Evolutionary conservation across 2,329 filamentous ascomycete genomes (phyloP).

Genomic region (Aspergillus hiratsukae): DNA sequence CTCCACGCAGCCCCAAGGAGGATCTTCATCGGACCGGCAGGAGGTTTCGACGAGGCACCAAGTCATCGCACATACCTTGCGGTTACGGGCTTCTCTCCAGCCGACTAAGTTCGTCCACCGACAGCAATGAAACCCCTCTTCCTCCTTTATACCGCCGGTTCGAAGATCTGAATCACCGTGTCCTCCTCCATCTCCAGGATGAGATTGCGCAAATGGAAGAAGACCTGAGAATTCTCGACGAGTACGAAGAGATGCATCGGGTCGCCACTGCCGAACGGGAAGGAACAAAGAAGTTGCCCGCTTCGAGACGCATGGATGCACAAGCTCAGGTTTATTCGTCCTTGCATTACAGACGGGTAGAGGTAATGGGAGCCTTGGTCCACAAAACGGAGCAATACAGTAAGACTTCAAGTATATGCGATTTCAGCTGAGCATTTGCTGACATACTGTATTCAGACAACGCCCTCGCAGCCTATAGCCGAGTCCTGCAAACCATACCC

Average conservation of each 20-base stretch:
- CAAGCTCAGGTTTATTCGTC: conserved; percentile 50
- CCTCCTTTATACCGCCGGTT: conserved; percentile 77
- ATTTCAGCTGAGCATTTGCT: not conserved
- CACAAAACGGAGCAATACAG: conserved; percentile 60
- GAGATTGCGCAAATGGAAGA: conserved; percentile 78
- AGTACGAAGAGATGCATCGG: conserved; percentile 44
- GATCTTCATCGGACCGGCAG: conserved; percentile 17
- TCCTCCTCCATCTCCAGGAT: conserved; percentile 79
- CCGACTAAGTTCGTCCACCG: conserved; percentile 26
- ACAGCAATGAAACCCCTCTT: conserved; percentile 24
- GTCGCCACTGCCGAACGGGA: conserved; percentile 28
- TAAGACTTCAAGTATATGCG: conserved; percentile 29
- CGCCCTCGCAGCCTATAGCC: conserved; percentile 44
- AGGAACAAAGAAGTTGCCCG: conserved; percentile 28
- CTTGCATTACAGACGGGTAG: conserved; percentile 50
- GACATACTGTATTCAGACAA: conserved; percentile 27
- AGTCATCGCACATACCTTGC: conserved; percentile 20
- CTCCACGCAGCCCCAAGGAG: conserved; percentile 31
- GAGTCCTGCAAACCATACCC: conserved; percentile 43
- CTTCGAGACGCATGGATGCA: conserved; percentile 39
- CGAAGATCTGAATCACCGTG: conserved; percentile 72
- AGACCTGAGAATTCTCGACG: conserved; percentile 66
- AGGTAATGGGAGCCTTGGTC: conserved; percentile 52
- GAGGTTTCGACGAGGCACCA: conserved; percentile 20
- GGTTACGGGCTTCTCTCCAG: conserved; percentile 35